Evolutionary conservation across 371 early-diverging fungal species (phyloP), one percentile per base, ranked within the genome.

Genomic region (Parasitella parasitica): DNA sequence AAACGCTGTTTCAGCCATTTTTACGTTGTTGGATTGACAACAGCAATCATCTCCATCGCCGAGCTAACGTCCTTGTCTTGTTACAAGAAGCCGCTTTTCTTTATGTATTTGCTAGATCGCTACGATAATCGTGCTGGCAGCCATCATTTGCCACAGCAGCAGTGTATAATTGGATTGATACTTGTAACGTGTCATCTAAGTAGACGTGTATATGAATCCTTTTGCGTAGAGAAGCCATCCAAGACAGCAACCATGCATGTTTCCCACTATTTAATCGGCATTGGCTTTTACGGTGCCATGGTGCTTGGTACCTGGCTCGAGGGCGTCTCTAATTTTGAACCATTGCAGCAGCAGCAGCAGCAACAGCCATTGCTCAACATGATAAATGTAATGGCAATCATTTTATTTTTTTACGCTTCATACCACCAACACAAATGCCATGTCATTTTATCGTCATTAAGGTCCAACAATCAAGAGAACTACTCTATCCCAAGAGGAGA

Each of bases 1-100:
- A 91, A 91, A 59, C 60, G 70, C 11, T 81, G 76, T 70, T 91
- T 91, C 73, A 61, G 79, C 0, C 90, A 91, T 60, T 91, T 91
- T 61, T 91, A 91, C 61, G 64, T 80, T 5, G 52, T 86, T 16
- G 87, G 86, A 0, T 64, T 70, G 30, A 32, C 38, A 4, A 72
- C 63, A 37, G 80, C 72, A 6, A 28, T 61, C 2, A 57, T 58
- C 16, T 75, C 62, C 28, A 28, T 54, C 0, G 3, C 54, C 0
- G 79, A 81, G 48, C 20, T 81, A 8, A 15, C 26, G 0, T n/a
- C 13, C n/a, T 64, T 5, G 27, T 58, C 13, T 13, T 48, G 5
- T 3, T 63, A 24, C 26, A 16, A 27, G 4, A 35, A n/a, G 16
- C 26, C 63, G 0, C 30, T 63, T 3, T 18, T 57, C 1, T 24